Conservation (phyloP, 2,329 filamentous ascomycete genomes). For the Exophiala alcalophila region DNA sequence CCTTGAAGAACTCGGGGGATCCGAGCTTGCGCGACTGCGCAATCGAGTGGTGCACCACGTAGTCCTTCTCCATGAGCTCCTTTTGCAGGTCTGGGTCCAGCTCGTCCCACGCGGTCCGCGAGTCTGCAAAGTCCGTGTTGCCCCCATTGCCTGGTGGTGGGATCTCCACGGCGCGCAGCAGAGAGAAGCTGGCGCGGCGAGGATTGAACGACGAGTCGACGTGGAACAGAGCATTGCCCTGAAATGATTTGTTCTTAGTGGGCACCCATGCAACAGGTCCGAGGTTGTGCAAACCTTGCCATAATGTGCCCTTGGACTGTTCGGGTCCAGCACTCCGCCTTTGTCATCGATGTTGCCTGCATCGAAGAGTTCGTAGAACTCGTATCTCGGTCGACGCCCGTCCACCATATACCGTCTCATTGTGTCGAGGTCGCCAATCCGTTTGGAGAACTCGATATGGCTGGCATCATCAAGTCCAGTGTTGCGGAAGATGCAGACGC, state of each 20-base stretch:
- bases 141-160: conserved; percentile 50
- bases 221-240: conserved; percentile 55
- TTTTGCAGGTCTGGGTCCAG: conserved; percentile 39
- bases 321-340: conserved; percentile 41
- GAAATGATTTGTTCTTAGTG: too few species aligned
- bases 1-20: conserved; percentile 44
- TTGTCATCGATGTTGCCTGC: conserved; percentile 54
- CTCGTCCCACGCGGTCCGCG: conserved; percentile 51
- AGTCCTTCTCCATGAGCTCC: conserved; percentile 41
- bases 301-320: conserved; percentile 31
- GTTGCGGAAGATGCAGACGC: conserved; percentile 51
- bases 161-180: conserved; percentile 51
- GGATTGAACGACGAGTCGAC: conserved; percentile 58
- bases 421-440: conserved; percentile 57
- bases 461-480: conserved; percentile 51
- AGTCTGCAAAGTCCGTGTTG: conserved; percentile 55
- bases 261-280: too few species aligned
- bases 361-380: conserved; percentile 55
- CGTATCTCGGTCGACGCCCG: conserved; percentile 48
- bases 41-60: conserved; percentile 51
- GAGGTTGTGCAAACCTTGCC: too few species aligned
- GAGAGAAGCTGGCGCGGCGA: conserved; percentile 51
- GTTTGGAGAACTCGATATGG: conserved; percentile 52
- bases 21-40: conserved; percentile 51
- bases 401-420: conserved; percentile 49